Evolutionary conservation across 2,329 filamentous ascomycete species (phyloP), one percentile per base, ranked within the genome.

Genomic region (Dothistroma pini): DNA sequence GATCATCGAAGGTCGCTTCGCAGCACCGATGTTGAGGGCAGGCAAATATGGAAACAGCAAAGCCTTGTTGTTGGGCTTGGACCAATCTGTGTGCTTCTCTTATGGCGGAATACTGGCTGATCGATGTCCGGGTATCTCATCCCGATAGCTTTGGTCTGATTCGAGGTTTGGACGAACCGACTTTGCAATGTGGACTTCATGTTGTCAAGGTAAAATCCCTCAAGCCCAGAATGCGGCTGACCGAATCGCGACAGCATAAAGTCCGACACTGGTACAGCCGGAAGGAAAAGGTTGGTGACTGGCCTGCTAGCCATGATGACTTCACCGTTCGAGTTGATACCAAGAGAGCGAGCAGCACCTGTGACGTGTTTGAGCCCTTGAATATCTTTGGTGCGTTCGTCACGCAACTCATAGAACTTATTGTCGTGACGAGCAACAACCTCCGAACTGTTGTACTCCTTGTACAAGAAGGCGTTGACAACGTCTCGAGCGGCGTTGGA

Each of bases 231-330:
- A 14, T 21, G 14, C 8, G 31, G 19, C 5, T 11, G 12, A 9
- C 21, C 34, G 35, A 54, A 54, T 12, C 35, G 32, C 16, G 32
- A n/a, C 9, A 10, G 12, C 60, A 62, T 48, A 53, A 62, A 62
- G 10, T 59, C 54, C 16, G 60, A 48, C 12, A 63, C 61, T n/a
- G 51, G 54, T n/a, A 50, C 58, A 31, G 49, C 50, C 22, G 29
- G 51, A 55, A 58, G 44, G 60, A 63, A 41, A 58, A 44, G 35
- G 55, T 60, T 11, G 58, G 54, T 12, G 32, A 59, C 21, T 34
- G 31, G n/a, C 49, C 55, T 21, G 59, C 50, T 14, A 34, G 38
- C n/a, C 56, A 35, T 22, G 56, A 25, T 19, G 48, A 32, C 9
- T 29, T 48, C 5, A 31, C 22, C 9, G 49, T 35, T n/a, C 22